Conservation (phyloP, 148 eudicot species). For the Silene conica region DNA sequence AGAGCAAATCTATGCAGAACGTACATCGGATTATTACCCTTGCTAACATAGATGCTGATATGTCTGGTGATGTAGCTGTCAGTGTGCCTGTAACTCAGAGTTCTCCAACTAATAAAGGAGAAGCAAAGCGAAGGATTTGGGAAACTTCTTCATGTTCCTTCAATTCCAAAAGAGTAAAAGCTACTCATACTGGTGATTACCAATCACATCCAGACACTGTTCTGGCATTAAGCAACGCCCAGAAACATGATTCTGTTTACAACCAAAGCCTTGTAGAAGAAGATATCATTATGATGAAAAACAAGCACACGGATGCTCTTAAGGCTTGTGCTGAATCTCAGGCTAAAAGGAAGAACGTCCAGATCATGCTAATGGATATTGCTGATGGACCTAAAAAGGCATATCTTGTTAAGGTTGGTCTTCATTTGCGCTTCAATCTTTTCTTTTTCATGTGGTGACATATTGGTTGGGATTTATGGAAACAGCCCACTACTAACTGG, state of each 20-base stretch:
- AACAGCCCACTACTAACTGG: too few species aligned
- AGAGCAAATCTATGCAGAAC: constrained; percentile 20
- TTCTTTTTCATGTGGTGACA: too few species aligned
- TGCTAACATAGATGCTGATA: constrained; percentile 24
- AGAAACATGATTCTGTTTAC: constrained; percentile 14
- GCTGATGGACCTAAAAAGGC: constrained; percentile 46
- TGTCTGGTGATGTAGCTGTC: constrained; percentile 20
- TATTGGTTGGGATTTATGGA: too few species aligned
- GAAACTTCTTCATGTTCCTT: constrained; percentile 64
- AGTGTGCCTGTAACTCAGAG: constrained; percentile 24
- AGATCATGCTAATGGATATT: constrained; percentile 49
- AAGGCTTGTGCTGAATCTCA: constrained; percentile 23
- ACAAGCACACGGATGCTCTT: constrained; percentile 24
- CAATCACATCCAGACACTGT: constrained; percentile 28
- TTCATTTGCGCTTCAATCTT: too few species aligned
- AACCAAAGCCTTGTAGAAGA: constrained; percentile 26
- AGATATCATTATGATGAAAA: constrained; percentile 20
- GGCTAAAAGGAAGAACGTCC: constrained; percentile 26
- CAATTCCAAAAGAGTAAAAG: constrained; percentile 83
- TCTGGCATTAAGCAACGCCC: not conserved
- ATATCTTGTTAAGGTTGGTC: constrained; percentile 10
- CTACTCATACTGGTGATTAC: constrained; percentile 44
- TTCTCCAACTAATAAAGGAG: constrained; percentile 38
- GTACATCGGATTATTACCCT: constrained; percentile 21
- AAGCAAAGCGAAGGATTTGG: constrained; percentile 57